Conservation (phyloP, 2,329 filamentous ascomycete species). For the Juglanconis juglandina region DNA sequence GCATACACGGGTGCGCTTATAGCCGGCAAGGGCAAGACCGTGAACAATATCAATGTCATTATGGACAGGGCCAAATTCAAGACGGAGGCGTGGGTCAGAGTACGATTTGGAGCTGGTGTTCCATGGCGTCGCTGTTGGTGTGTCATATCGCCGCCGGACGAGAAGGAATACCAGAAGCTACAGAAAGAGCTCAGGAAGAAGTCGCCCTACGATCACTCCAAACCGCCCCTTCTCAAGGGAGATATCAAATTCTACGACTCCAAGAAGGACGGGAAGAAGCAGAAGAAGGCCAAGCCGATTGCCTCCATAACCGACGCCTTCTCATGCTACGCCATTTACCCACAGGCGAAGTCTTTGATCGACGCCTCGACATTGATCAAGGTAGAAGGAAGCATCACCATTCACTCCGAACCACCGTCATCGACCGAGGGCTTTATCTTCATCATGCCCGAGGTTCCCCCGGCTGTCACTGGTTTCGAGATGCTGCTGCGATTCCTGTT, state of each 20-base stretch:
- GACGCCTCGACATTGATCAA: constrained; percentile 94
- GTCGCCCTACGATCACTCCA: constrained; percentile 75
- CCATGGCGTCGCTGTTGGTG: constrained; percentile 98
- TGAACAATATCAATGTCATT: constrained; percentile 89
- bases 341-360: constrained; percentile 87
- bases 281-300: constrained; percentile 80
- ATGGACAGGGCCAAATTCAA: constrained; percentile 76
- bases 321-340: constrained; percentile 92
- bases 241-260: constrained; percentile 94
- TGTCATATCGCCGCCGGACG: constrained; percentile 85
- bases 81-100: constrained; percentile 89
- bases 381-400: constrained; percentile 84
- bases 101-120: constrained; percentile 91
- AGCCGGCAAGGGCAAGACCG: constrained; percentile 81
- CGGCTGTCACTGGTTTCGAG: constrained; percentile 91
- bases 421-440: constrained; percentile 93
- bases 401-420: constrained; percentile 74
- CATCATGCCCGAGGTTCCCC: constrained; percentile 90
- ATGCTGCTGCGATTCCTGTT: constrained; percentile 92
- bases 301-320: constrained; percentile 89
- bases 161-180: constrained; percentile 82
- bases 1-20: constrained; percentile 95
- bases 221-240: constrained; percentile 68
- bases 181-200: constrained; percentile 81
- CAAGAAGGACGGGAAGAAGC: constrained; percentile 70